These are phyloP conservation scores for Jaenimonas drosophilae DNA, from an alignment of 208 protist species.

Conservation along the genomic window DNA sequence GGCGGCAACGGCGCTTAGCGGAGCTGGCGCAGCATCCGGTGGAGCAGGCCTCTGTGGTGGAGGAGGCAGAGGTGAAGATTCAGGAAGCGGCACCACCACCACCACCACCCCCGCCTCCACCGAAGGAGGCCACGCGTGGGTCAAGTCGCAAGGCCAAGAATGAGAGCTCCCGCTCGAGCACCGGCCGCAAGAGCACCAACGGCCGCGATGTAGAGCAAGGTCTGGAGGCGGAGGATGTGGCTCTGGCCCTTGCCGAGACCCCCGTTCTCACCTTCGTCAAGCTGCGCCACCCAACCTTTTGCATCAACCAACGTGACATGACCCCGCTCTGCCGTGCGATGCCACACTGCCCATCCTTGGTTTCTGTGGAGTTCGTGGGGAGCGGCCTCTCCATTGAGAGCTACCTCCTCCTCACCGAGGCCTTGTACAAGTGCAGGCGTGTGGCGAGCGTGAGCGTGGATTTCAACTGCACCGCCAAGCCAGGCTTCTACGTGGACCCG, in stretches of 20 bases:
- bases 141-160: background rate
- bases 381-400: constrained; percentile 69
- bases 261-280: constrained; percentile 43
- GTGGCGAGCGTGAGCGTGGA: constrained; percentile 58
- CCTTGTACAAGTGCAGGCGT: constrained; percentile 59
- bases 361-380: constrained; percentile 66
- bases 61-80: background rate
- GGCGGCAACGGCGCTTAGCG: background rate
- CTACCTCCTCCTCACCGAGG: constrained; percentile 79
- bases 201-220: background rate
- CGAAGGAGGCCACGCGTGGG: background rate
- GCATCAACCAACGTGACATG: constrained; percentile 83
- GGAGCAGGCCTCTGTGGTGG: background rate
- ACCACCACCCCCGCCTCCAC: background rate
- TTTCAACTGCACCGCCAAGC: constrained; percentile 49
- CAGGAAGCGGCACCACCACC: background rate
- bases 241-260: background rate
- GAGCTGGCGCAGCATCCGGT: background rate
- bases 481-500: constrained; percentile 39
- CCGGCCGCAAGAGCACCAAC: background rate
- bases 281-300: constrained; percentile 67
- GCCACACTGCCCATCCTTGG: constrained; percentile 68
- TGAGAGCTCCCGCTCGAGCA: background rate
- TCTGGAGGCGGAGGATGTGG: background rate
- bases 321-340: constrained; percentile 71